Conservation (phyloP, 352 stramenopile genomes). For the Pythium coloratum region DNA sequence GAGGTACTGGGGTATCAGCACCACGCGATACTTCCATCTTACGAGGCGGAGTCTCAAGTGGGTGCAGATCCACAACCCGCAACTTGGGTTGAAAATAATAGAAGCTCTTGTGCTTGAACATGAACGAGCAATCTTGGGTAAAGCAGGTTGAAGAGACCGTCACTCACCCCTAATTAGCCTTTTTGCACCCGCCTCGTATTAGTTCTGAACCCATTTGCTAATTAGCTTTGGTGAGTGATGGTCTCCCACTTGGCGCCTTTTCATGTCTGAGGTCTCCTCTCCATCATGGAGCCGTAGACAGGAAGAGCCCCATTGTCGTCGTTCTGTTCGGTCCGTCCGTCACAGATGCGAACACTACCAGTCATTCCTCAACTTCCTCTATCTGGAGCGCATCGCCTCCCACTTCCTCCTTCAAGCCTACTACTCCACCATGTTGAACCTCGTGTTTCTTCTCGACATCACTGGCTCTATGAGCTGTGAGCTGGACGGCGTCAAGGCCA, state of each 20-base stretch:
- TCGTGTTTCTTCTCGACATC: slow-evolving; percentile 75
- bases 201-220: slow-evolving; percentile 12
- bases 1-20: no score
- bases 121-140: background rate
- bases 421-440: slow-evolving; percentile 53
- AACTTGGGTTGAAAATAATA: background rate
- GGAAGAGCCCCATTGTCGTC: no score
- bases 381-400: background rate
- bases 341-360: background rate
- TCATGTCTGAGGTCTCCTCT: background rate
- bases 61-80: no score
- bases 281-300: background rate
- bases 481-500: slow-evolving; percentile 55
- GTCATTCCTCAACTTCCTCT: slow-evolving; percentile 12
- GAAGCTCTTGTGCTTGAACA: background rate
- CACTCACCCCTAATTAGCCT: slow-evolving; percentile 18
- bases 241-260: background rate
- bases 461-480: slow-evolving; percentile 69
- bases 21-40: no score
- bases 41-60: no score
- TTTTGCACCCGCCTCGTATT: slow-evolving; percentile 13
- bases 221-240: slow-evolving; percentile 24
- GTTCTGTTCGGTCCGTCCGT: background rate
- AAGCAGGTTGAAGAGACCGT: slow-evolving; percentile 1
- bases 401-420: background rate